Conservation (phyloP, 495 filamentous ascomycete species). For the Penicillium silybi region DNA sequence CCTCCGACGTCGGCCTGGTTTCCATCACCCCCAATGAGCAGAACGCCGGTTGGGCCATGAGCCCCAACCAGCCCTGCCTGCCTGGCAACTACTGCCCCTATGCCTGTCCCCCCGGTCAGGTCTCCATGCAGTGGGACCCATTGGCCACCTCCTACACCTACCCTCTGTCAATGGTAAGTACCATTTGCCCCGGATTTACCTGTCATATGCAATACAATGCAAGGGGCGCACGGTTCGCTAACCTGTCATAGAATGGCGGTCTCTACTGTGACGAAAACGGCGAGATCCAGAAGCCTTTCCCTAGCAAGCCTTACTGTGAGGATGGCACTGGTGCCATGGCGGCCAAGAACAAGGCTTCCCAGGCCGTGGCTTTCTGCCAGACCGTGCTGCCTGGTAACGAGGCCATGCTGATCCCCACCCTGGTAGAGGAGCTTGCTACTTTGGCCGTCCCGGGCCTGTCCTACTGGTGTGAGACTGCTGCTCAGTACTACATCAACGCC, state of each 20-base stretch:
- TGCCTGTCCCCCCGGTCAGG: constrained; percentile 70
- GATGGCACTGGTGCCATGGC: constrained; percentile 63
- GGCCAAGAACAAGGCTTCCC: constrained; percentile 59
- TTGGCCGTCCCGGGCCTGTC: constrained; percentile 66
- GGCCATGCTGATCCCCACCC: constrained; percentile 79
- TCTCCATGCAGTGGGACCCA: constrained; percentile 79
- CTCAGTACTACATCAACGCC: constrained; percentile 81
- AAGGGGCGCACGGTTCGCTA: constrained; percentile 11
- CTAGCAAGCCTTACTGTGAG: constrained; percentile 64
- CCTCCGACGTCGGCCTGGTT: constrained; percentile 63
- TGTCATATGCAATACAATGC: constrained; percentile 18
- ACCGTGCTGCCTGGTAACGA: constrained; percentile 84
- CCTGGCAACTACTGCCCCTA: constrained; percentile 73
- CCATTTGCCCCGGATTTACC: constrained; percentile 1
- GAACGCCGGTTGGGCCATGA: constrained; percentile 83
- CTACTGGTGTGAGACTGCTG: constrained; percentile 72
- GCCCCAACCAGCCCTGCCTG: constrained; percentile 67
- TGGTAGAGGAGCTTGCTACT: constrained; percentile 49
- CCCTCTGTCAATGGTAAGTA: constrained; percentile 69
- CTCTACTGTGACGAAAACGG: constrained; percentile 69
- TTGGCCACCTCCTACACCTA: constrained; percentile 63
- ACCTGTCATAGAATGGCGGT: constrained; percentile 64
- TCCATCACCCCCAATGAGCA: constrained; percentile 56
- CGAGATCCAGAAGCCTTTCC: constrained; percentile 67
- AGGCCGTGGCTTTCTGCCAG: constrained; percentile 71